Evolutionary conservation across 2,329 filamentous ascomycete genomes (phyloP), one percentile per base, ranked within the genome.

Genomic region (Chaetomium globosum): DNA sequence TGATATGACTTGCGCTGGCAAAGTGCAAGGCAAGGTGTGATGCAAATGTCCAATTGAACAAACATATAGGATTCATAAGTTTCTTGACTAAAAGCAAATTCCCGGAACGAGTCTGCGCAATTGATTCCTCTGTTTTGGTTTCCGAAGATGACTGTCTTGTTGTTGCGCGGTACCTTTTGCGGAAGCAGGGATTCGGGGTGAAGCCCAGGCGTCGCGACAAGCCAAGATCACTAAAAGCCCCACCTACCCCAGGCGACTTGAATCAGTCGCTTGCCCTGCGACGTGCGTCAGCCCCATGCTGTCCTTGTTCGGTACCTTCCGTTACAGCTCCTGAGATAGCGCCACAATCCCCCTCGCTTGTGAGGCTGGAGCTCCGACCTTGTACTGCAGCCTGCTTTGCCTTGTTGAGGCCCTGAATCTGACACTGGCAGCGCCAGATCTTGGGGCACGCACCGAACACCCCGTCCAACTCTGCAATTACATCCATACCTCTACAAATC

Each of bases 321-420:
- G 19, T 19, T 26, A 26, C 26, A 26, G 26, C 26, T 26, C 26
- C 16, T 10, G 28, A 62, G n/a, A 28, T 21, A 33, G 30, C 55
- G 54, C 54, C 61, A 63, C 61, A 55, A n/a, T 28, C 30, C 49
- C 21, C 33, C 31, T 43, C 31, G 19, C 30, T 9, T 31, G 54
- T 53, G 54, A 52, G 61, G 61, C 58, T 60, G 58, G 31, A 60
- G 58, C 58, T 60, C 48, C 10, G 31, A n/a, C 28, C 19, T 39
- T 36, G 26, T 48, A 28, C 30, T 26, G 39, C 4, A 48, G 56
- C 39, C 36, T 58, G 56, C 56, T 23, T 58, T 48, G 39, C n/a
- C n/a, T n/a, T n/a, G n/a, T n/a, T 43, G 58, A 60, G 48, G 43
- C 8, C 12, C 16, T 56, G 31, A 10, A 48, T 21, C 39, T 48